Percentiles rank a stretch among this genome's conserved stretches.
phyloP scores from a whole-genome alignment of 176 grass and related monocot genomes.

The Elymus sibiricus region DNA sequence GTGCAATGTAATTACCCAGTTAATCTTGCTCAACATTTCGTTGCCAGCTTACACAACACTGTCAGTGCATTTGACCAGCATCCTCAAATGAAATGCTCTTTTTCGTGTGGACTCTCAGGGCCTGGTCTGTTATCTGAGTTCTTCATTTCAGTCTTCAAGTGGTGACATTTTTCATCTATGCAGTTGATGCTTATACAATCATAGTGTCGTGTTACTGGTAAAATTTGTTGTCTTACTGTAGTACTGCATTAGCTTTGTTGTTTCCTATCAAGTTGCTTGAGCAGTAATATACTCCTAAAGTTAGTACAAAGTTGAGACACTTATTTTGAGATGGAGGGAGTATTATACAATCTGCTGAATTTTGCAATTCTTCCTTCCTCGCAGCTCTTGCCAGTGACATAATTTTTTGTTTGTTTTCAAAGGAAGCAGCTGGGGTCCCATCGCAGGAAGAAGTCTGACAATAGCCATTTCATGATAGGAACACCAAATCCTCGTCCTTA shows the following conservation, averaged over 20 bases:
- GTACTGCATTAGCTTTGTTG: background rate
- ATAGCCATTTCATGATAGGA: background rate
- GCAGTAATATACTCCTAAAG: background rate
- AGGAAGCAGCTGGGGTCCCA: background rate
- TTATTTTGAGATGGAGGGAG: no score
- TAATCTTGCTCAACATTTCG: background rate
- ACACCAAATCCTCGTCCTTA: background rate
- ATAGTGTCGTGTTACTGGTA: background rate
- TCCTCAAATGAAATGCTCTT: background rate
- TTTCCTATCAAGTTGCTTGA: background rate
- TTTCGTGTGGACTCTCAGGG: background rate
- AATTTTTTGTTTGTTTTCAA: background rate
- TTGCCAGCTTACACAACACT: conserved; percentile 5
- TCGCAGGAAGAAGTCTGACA: background rate
- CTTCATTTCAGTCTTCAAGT: background rate
- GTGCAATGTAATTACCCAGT: conserved; percentile 7
- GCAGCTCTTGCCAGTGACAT: background rate
- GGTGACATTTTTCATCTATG: background rate
- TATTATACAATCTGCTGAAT: background rate
- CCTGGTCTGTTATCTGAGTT: background rate
- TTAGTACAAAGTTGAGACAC: no score
- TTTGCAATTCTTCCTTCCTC: conserved; percentile 1
- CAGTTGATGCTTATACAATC: background rate
- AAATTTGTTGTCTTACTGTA: background rate
- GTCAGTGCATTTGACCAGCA: background rate